Evolutionary conservation across 2,329 filamentous ascomycete species (phyloP).

Genomic region (Penicillium freii): DNA sequence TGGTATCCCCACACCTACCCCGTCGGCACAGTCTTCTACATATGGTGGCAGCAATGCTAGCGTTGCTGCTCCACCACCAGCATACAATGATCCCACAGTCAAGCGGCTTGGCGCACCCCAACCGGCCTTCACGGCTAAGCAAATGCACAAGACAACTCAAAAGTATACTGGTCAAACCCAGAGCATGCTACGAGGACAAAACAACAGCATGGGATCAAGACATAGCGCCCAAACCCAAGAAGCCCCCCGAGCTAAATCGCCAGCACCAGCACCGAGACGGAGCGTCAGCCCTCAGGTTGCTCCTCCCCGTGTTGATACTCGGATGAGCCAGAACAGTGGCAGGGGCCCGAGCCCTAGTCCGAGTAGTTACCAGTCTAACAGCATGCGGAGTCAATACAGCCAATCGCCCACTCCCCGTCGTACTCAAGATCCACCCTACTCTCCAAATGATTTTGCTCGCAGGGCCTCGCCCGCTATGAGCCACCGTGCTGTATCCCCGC

Average conservation of each 20-base stretch:
- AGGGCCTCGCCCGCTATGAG: conserved; percentile 39
- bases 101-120: conserved; percentile 83
- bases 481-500: conserved; percentile 51
- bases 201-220: conserved; percentile 48
- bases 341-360: conserved; percentile 46
- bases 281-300: conserved; percentile 33
- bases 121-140: conserved; percentile 85
- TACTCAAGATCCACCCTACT: conserved; percentile 41
- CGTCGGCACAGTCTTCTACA: conserved; percentile 41
- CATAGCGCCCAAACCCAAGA: conserved; percentile 50
- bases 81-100: conserved; percentile 71
- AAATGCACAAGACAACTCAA: conserved; percentile 93
- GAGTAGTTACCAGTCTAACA: conserved; percentile 46
- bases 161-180: conserved; percentile 82
- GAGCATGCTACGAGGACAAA: conserved; percentile 63
- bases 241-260: conserved; percentile 57
- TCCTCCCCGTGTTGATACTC: conserved; percentile 32
- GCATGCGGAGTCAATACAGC: conserved; percentile 40
- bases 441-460: conserved; percentile 44
- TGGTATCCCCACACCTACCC: conserved; percentile 81
- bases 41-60: conserved; percentile 34
- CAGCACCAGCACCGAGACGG: conserved; percentile 64
- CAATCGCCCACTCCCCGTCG: conserved; percentile 39
- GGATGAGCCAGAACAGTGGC: conserved; percentile 42
- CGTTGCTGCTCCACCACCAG: conserved; percentile 77